These are phyloP conservation scores for Lipomyces sp. DNA, from an alignment of 805 yeast genomes.

Conservation along the genomic window DNA sequence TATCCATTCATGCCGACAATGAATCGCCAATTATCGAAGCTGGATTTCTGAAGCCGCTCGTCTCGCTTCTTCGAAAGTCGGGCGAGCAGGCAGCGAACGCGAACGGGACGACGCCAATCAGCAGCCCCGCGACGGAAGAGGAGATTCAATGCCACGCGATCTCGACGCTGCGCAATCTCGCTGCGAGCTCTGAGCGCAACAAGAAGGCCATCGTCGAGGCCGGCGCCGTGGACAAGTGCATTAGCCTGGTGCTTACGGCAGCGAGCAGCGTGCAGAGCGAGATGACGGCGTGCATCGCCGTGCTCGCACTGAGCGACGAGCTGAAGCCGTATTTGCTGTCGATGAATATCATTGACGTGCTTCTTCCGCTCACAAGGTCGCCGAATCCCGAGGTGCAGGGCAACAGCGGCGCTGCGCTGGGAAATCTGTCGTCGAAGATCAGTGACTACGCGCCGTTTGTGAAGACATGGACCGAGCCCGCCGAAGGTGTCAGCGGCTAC, in stretches of 20 bases:
- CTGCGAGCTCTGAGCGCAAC: constrained; percentile 91
- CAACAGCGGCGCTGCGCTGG: constrained; percentile 96
- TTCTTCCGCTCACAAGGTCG: constrained; percentile 86
- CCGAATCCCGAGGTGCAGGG: constrained; percentile 94
- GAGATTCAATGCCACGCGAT: constrained; percentile 99
- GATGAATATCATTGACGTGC: constrained; percentile 78
- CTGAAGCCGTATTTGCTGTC: constrained; percentile 79
- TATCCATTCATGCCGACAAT: constrained; percentile 92
- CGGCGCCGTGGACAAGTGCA: constrained; percentile 92
- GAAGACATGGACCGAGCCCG: constrained; percentile 72
- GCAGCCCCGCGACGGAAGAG: constrained; percentile 49
- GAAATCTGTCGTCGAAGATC: constrained; percentile 89
- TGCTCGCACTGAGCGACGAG: constrained; percentile 92
- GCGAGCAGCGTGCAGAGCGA: constrained; percentile 95
- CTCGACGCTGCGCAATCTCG: constrained; percentile 89
- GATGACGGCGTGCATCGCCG: constrained; percentile 95
- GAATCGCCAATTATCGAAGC: constrained; percentile 96
- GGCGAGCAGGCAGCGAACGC: constrained; percentile 40
- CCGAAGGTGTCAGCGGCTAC: constrained; percentile 83
- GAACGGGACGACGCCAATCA: constrained; percentile 8
- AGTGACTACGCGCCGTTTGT: constrained; percentile 76
- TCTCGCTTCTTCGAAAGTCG: constrained; percentile 64
- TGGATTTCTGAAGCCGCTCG: constrained; percentile 90
- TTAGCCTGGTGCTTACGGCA: constrained; percentile 75
- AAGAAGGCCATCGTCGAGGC: constrained; percentile 89